Percentiles rank a stretch among this genome's conserved stretches.
phyloP scores from a whole-genome alignment of 2,329 filamentous ascomycete species.

The Hymenoscyphus fructigenus region DNA sequence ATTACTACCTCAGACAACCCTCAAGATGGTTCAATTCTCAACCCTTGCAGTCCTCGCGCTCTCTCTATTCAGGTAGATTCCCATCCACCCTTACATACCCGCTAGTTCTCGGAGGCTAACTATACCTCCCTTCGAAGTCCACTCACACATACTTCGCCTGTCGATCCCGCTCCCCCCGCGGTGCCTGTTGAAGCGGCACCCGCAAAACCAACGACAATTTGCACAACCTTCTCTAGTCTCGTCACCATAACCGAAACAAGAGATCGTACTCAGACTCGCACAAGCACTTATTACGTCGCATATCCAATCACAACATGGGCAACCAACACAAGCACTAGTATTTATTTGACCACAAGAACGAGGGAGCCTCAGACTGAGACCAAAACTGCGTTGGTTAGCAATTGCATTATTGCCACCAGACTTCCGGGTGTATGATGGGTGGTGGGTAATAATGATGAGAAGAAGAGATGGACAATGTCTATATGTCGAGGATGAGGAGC shows the following conservation, averaged over 20 bases:
- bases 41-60: not conserved
- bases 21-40: slow-evolving; percentile 4
- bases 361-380: not conserved
- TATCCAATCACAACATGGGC: not conserved
- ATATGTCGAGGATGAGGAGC: too few relatives aligned
- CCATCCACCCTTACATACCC: not conserved
- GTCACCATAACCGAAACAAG: not conserved
- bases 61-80: not conserved
- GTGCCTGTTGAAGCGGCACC: not conserved
- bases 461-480: too few relatives aligned
- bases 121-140: not conserved
- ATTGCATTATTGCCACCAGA: not conserved
- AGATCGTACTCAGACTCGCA: not conserved
- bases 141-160: not conserved
- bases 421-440: too few relatives aligned
- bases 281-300: not conserved
- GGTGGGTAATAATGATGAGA: too few relatives aligned
- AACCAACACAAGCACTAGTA: slow-evolving; percentile 5
- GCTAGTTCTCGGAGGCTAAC: not conserved
- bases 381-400: not conserved
- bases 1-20: too few relatives aligned
- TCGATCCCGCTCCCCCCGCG: not conserved
- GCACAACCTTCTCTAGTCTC: not conserved
- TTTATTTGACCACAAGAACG: not conserved
- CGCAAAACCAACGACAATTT: not conserved